Evolutionary conservation across 2,329 filamentous ascomycete species (phyloP), one percentile per base, ranked within the genome.

Genomic region (Alternaria brassicae): DNA sequence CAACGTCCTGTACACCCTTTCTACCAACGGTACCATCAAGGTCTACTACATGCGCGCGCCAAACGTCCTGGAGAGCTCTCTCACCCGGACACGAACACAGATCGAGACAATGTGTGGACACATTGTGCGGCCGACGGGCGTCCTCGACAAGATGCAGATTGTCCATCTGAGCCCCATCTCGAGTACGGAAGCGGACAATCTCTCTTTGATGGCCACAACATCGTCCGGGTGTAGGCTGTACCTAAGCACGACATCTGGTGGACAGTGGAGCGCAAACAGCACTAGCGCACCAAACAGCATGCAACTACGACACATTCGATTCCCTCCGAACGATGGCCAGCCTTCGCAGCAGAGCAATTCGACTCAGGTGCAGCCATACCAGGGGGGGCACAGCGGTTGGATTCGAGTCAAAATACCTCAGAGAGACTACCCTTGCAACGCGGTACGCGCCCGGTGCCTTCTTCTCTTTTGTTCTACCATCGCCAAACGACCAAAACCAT

Each of bases 251-350:
- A 97, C 93, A 0, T 90, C 90, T 64, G 90, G 92, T 17, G 86
- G 88, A 2, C 55, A 59, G 28, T 90, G 89, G 80, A 79, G 81
- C 55, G 85, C 84, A 13, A 85, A 85, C 21, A 83, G 86, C 19
- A 84, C 86, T 7, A 89, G 84, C 58, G 88, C 91, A 0, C 93
- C 95, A 0, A 93, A 91, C 69, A 97, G 92, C 78, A 97, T 99
- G 92, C 93, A 97, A 77, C 88, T 97, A n/a, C 91, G 96, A 68
- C 95, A 96, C 72, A 92, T 99, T 78, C 96, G 95, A 74, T 96
- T 97, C 59, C 95, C 96, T 1, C 95, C 95, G 0, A 77, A 81
- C 37, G 68, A 73, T 25, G 65, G 62, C 12, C 64, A 66, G 27
- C 52, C 65, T 21, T 51, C 69, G 53, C 63, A 56, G 49, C 67